Evolutionary conservation across 1,139 yeast genomes (phyloP).

Genomic region (Yamadazyma diospyri): DNA sequence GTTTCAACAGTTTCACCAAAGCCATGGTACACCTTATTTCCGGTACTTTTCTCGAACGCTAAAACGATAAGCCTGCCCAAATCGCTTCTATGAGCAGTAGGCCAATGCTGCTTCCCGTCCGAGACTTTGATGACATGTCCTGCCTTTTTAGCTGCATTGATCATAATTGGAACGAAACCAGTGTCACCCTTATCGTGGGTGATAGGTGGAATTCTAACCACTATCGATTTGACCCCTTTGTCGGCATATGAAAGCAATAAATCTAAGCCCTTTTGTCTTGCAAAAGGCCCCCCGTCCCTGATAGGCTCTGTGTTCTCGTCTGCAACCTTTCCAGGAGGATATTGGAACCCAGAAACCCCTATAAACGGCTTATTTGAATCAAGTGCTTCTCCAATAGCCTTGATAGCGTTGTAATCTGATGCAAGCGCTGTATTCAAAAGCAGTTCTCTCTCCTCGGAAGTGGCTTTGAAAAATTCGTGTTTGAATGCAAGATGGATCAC

Average conservation of each 20-base stretch:
- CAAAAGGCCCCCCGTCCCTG: not conserved
- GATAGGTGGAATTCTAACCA: slow-evolving; percentile 23
- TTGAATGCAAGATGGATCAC: slow-evolving; percentile 29
- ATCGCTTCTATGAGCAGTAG: slow-evolving; percentile 24
- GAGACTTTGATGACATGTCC: slow-evolving; percentile 19
- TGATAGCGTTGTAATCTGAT: slow-evolving; percentile 18
- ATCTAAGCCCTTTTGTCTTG: slow-evolving; percentile 5
- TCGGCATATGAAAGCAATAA: slow-evolving; percentile 9
- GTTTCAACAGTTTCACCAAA: slow-evolving; percentile 18
- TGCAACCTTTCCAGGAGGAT: not conserved
- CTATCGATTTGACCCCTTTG: slow-evolving; percentile 18
- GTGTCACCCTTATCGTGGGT: slow-evolving; percentile 25
- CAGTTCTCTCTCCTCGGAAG: slow-evolving; percentile 8
- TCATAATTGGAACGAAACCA: slow-evolving; percentile 15
- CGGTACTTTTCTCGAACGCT: slow-evolving; percentile 22
- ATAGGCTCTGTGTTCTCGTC: slow-evolving; percentile 3
- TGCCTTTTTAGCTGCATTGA: slow-evolving; percentile 10
- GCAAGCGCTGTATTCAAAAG: slow-evolving; percentile 9
- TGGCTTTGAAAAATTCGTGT: slow-evolving; percentile 10
- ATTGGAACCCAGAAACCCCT: slow-evolving; percentile 15
- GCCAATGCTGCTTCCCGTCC: slow-evolving; percentile 24
- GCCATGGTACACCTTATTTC: slow-evolving; percentile 22
- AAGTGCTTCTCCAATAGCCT: slow-evolving; percentile 20
- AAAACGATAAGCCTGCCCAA: slow-evolving; percentile 21
- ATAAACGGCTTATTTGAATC: slow-evolving; percentile 21